Percentiles rank a stretch among this genome's conserved stretches.
phyloP scores from a whole-genome alignment of 2,329 filamentous ascomycete species.

The Ceratocystis alfenasii region DNA sequence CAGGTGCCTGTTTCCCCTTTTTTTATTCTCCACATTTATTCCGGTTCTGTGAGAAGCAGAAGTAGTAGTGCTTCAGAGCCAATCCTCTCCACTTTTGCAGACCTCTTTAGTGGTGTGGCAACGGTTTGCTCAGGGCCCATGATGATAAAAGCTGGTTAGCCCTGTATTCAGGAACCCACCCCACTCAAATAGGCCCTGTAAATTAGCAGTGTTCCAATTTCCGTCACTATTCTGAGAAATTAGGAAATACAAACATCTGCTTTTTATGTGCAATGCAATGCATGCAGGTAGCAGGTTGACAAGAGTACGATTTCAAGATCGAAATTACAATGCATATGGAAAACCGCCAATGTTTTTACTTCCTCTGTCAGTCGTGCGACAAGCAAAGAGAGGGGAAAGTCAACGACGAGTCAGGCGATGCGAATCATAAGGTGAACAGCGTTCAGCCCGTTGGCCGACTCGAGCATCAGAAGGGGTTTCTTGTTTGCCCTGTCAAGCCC shows the following conservation, averaged over 20 bases:
- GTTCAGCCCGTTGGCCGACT: not conserved
- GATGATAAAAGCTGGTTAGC: not conserved
- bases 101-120: not conserved
- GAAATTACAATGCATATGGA: too few relatives aligned
- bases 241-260: not conserved
- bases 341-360: too few relatives aligned
- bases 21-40: not conserved
- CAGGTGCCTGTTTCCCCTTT: not conserved
- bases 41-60: not conserved
- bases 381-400: not conserved
- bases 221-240: not conserved
- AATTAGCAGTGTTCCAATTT: not conserved
- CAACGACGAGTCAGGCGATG: not conserved
- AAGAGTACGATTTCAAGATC: too few relatives aligned
- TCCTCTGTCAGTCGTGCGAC: not conserved
- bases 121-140: not conserved
- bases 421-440: not conserved
- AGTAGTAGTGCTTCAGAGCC: not conserved
- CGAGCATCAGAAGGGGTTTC: not conserved
- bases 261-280: not conserved
- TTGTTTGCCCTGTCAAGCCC: not conserved
- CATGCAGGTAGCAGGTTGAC: not conserved
- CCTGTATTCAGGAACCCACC: not conserved
- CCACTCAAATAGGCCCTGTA: not conserved
- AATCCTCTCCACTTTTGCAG: not conserved